Evolutionary conservation across 305 asterid species (phyloP), one percentile per base, ranked within the genome.

Genomic region (Fraxinus paxiana): DNA sequence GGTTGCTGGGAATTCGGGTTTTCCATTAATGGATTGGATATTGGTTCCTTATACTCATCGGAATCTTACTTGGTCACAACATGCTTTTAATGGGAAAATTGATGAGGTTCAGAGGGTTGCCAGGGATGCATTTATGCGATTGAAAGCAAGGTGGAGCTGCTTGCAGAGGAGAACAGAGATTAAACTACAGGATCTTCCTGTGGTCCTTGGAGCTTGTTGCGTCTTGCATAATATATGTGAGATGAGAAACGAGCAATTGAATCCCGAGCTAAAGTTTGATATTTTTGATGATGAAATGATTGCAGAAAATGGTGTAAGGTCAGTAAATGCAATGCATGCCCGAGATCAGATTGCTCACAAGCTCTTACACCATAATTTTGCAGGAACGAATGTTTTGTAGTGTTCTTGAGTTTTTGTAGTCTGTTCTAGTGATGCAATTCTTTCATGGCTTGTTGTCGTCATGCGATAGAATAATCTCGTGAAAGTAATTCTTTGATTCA

Each of bases 181-280:
- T 83, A 93, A 93, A 80, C 93, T 91, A 18, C 90, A 87, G 75
- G 97, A 93, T 77, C 65, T 93, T 89, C 98, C 97, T 6, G 83
- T 90, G 43, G 92, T 93, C 0, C 90, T 93, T 8, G 94, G 92
- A 2, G 98, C 98, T 0, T 93, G 98, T 54, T 93, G 96, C 77
- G 93, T 91, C 7, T 67, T 93, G 89, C 94, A 93, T 74, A 93
- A 93, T 18, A 84, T 93, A 9, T 93, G 98, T 82, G 98, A 92
- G 85, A 85, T 86, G 84, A 83, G 88, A 18, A 82, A 85, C 4
- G 97, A 94, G 34, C 93, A 82, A 35, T 13, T 94, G 72, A 76
- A 72, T 26, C 67, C 79, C 17, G 92, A 89, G 5, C 63, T 89
- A 83, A 81, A 88, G 83, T 87, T 90, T 37, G 91, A 91, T 67